Conservation (phyloP, 768 basidiomycete species). For the Leccinum uliginosum region DNA sequence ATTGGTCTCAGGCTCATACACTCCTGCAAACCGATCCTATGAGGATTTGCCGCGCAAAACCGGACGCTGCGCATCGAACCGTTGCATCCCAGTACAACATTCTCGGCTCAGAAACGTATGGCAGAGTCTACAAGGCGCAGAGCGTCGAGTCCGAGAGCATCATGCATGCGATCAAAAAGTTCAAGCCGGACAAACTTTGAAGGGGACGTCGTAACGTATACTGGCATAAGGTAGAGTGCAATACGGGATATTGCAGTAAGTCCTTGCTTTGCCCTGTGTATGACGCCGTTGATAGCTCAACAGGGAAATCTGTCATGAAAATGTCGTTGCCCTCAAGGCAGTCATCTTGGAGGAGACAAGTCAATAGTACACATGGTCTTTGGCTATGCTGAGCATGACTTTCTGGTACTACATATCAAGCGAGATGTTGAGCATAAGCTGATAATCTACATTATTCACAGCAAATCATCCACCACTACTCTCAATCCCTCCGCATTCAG, state of each 20-base stretch:
- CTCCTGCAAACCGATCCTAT: slow-evolving; percentile 63
- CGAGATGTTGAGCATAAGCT: not conserved
- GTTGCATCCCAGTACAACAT: slow-evolving; percentile 88
- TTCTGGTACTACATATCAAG: slow-evolving; percentile 53
- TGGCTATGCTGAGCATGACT: slow-evolving; percentile 98
- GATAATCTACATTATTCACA: slow-evolving; percentile 27
- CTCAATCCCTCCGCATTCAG: slow-evolving; percentile 75
- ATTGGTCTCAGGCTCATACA: slow-evolving; percentile 29
- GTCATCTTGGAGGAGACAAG: slow-evolving; percentile 97
- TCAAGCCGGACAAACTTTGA: slow-evolving; percentile 99
- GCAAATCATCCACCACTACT: slow-evolving; percentile 99
- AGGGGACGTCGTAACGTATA: slow-evolving; percentile 92
- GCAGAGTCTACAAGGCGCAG: slow-evolving; percentile 96
- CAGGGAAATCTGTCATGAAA: slow-evolving; percentile 85
- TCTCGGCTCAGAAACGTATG: slow-evolving; percentile 94
- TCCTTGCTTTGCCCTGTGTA: not conserved
- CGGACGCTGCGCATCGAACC: slow-evolving; percentile 61
- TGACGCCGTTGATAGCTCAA: slow-evolving; percentile 56
- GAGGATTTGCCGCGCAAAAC: slow-evolving; percentile 76
- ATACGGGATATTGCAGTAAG: slow-evolving; percentile 93
- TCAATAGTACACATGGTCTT: slow-evolving; percentile 99
- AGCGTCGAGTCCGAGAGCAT: slow-evolving; percentile 63
- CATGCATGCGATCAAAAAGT: slow-evolving; percentile 97
- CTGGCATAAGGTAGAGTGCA: slow-evolving; percentile 96
- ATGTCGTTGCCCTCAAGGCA: slow-evolving; percentile 86